Evolutionary conservation across 2,329 filamentous ascomycete genomes (phyloP), one percentile per base, ranked within the genome.

Genomic region (Gaeumannomyces sp.): DNA sequence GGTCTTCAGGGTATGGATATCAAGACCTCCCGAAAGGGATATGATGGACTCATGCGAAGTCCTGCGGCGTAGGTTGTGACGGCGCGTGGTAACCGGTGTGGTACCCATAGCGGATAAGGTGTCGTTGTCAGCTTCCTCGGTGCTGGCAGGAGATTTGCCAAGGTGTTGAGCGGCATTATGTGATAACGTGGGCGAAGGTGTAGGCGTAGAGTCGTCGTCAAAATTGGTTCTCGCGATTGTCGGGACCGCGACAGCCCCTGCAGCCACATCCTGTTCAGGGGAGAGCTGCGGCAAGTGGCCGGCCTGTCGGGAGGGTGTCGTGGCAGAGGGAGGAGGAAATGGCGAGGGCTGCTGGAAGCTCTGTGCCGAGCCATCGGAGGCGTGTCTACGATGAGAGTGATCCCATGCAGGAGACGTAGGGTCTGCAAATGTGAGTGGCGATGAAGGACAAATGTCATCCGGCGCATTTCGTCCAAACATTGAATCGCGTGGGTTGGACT

Each of bases 31-130:
- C 0, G 89, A 86, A 1, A 97, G 84, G 0, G 93, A 97, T 69
- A 97, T 85, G 67, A 97, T 88, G 25, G 92, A 96, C 73, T 97
- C 93, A 70, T 96, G 92, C 1, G 93, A 97, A 2, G 87, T 73
- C 3, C 87, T 83, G 38, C 89, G 88, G 57, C 86, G 89, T 4
- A 93, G 76, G 2, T 67, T 65, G 3, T 62, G 63, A 22, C 76
- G 65, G 7, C 58, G 53, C 11, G 27, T 53, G 45, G 28, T 73
- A 69, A 59, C 70, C 72, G n/a, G 69, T 67, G 58, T 64, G 45
- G 50, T 71, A 16, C 53, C 65, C 60, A 6, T 66, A 59, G 27
- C 72, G 60, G 72, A 71, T 7, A 68, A 61, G 25, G 77, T 72
- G 61, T 77, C 74, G 35, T 76, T 66, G 10, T 63, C 57, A 0